Base-by-base conservation (phyloP, 2,329 filamentous ascomycete genomes). In the Aureobasidium sp. region DNA sequence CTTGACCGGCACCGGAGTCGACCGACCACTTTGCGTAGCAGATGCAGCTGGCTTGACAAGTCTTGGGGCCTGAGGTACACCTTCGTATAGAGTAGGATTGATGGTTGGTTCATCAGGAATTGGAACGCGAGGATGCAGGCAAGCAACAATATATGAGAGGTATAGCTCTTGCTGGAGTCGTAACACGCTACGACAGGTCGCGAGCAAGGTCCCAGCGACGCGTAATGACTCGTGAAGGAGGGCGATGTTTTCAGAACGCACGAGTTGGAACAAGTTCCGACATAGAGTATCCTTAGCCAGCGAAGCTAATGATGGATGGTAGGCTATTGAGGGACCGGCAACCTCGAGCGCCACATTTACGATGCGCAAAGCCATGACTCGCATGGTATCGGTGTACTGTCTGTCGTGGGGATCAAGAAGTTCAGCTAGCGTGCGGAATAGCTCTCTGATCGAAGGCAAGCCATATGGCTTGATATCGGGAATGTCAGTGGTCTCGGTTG, bases 131-230 rank as follows among this genome's bases (percentile, higher is more conserved):
- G 93, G 92, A 73, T 97, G 93, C 53, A 99, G 80, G 73, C 94
- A 99, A 7, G 91, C 90, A 27, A 99, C 90, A 53, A 99, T 77
- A 70, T 99, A 99, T 0, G 92, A 95, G 39, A 99, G 77, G 71
- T 96, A 99, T 0, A 99, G 81, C 75, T 99, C 94, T 75, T 99
- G 94, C 71, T 99, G 94, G 45, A 99, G 80, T 77, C 97, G 97
- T 47, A 99, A 81, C 13, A 97, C 90, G 32, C 86, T 86, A 65
- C 94, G 85, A 70, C 94, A 97, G 0, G 94, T 97, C 30, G 92
- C 89, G 36, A 99, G 78, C 30, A 99, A 77, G 5, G 94, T 99
- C 16, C 91, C 91, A 1, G 93, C 89, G 57, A 99, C 94, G 64
- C 93, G 88, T 25, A 99, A 79, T 2, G 94, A 95, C 72, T 96